Evolutionary conservation across 257 asterid genomes (phyloP), one percentile per base, ranked within the genome.

Genomic region (Nyctanthes arbortristis): DNA sequence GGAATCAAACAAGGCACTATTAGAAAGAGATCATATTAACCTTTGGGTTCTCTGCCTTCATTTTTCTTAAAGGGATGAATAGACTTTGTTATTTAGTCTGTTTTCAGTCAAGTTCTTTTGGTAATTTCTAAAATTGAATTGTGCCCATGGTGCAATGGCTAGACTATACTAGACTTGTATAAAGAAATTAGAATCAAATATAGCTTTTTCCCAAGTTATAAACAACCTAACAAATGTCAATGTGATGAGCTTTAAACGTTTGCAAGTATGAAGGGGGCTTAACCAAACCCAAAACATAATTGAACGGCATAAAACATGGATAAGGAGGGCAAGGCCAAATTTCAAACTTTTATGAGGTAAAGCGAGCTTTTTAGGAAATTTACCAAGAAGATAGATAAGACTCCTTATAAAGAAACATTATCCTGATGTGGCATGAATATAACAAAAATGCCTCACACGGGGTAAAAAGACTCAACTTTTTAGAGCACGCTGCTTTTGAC

Each of bases 81-180:
- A 69, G 63, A 61, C 67, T 79, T 71, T 75, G 84, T 77, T 69
- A 73, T 54, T n/a, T 57, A 2, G 77, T 74, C 77, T 34, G 24
- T 76, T 71, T n/a, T 73, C 79, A 68, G 24, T 11, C 43, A 12
- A 35, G 54, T n/a, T 68, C 14, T 33, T 33, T 9, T 28, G 18
- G 79, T 47, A 24, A 45, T 52, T 67, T 61, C 60, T 74, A 61
- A 25, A 59, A 49, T 74, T 11, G 57, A 61, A 47, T 32, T 33
- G n/a, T n/a, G 12, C 60, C 14, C 66, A 27, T 32, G 65, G 18
- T 31, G 65, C 37, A 29, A 57, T 57, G 14, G 30, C 2, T 27
- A 31, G 7, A 8, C 35, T 29, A 49, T 49, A 8, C 35, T 3
- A 54, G n/a, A 11, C 4, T 1, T 54, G 9, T 1, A 54, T 16